These are phyloP conservation scores for Scedosporium minutisporum DNA, from an alignment of 2,329 filamentous ascomycete species.

Conservation along the genomic window DNA sequence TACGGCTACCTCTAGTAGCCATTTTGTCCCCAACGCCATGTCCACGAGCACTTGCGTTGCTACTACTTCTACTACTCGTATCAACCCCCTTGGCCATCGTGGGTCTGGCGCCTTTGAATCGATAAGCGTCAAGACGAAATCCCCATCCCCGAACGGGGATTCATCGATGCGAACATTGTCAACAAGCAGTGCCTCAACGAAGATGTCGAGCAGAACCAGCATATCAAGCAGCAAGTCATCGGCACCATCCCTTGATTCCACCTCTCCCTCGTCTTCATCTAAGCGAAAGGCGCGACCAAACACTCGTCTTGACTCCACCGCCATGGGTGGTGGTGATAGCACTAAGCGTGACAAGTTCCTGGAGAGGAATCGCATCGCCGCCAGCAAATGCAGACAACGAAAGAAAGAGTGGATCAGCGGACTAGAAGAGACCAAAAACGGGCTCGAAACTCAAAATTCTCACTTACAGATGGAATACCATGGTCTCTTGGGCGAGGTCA, in stretches of 20 bases:
- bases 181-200: constrained; percentile 8
- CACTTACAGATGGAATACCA: constrained; percentile 33
- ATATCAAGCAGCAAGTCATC: constrained; percentile 12
- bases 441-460: constrained; percentile 33
- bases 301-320: constrained; percentile 8
- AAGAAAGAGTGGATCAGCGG: constrained; percentile 44
- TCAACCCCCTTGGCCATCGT: background rate
- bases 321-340: constrained; percentile 19
- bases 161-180: constrained; percentile 4
- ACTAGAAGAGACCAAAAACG: constrained; percentile 35
- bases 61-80: background rate
- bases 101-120: background rate
- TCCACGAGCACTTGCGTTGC: background rate
- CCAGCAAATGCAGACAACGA: constrained; percentile 65
- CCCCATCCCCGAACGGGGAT: background rate
- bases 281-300: constrained; percentile 19
- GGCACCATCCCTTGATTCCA: constrained; percentile 8
- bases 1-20: background rate
- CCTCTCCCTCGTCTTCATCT: background rate
- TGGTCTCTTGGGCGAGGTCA: constrained; percentile 32
- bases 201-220: constrained; percentile 7
- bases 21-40: background rate
- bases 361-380: constrained; percentile 62
- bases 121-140: constrained; percentile 5
- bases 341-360: constrained; percentile 47